A percentile compares a stretch with the other conserved stretches of the same genome.
These are phyloP conservation scores for Silene noctiflora DNA, from an alignment of 179 eudicot genomes.

Conservation along the genomic window DNA sequence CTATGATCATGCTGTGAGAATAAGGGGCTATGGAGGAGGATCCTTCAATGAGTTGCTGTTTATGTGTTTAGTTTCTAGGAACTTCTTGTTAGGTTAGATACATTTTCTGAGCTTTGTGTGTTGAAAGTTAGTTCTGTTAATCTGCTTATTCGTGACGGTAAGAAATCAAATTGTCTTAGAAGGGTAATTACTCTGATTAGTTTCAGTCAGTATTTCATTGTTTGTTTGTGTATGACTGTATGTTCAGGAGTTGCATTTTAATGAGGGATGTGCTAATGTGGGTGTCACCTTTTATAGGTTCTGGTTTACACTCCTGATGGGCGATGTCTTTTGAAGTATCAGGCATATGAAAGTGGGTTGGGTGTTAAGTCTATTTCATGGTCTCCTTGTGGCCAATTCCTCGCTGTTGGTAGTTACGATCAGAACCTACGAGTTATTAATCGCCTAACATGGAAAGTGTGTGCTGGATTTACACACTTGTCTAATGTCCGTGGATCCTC, in stretches of 20 bases:
- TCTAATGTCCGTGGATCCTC: conserved; percentile 85
- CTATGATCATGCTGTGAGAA: conserved; percentile 2
- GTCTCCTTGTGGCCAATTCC: conserved; percentile 96
- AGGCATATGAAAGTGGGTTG: conserved; percentile 96
- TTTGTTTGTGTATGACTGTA: neutral
- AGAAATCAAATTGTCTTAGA: neutral
- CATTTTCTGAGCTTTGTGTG: neutral
- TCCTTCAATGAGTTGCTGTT: neutral
- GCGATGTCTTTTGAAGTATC: conserved; percentile 83
- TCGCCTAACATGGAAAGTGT: conserved; percentile 95
- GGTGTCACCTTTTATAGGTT: conserved; percentile 45
- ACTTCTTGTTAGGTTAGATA: neutral
- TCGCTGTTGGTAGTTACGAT: conserved; percentile 95
- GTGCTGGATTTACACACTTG: conserved; percentile 84
- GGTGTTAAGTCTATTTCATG: conserved; percentile 94
- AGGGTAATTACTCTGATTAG: neutral
- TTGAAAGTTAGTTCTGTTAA: conserved; percentile 1
- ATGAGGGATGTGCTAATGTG: conserved; percentile 3
- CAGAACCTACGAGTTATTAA: conserved; percentile 86
- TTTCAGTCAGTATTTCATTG: neutral
- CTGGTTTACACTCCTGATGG: conserved; percentile 94
- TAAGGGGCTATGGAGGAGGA: neutral
- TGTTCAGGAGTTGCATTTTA: neutral
- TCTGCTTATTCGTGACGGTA: neutral
- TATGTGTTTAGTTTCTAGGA: neutral